Evolutionary conservation across 75 land plant genomes (phyloP), one percentile per base, ranked within the genome.

Genomic region (Selaginella tamariscina): DNA sequence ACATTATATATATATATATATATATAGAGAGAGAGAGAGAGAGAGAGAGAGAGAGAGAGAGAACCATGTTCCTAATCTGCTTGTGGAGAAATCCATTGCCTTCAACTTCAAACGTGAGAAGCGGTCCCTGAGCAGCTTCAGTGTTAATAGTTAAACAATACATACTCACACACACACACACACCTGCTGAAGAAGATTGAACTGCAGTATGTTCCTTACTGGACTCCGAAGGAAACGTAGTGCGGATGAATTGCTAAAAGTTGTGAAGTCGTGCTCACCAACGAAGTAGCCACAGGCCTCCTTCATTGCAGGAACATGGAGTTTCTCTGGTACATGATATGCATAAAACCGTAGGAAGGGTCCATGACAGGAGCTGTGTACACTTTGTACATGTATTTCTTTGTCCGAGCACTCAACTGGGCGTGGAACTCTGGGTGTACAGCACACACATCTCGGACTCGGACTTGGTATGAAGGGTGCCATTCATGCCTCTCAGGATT

Each of bases 61-160:
- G 54, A 67, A 91, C 97, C 97, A 91, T 91, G 76, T 88, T 88
- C 31, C 97, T 75, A 28, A 88, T 88, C 84, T 91, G 97, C 72
- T 85, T 84, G 75, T 85, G 85, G 29, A 88, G 69, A 73, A 91
- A 91, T 44, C 88, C 92, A n/a, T 84, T 80, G 2, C 92, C 89
- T 73, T 91, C 92, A 64, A 91, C 82, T 71, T 91, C 93, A 69
- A 91, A 74, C 73, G 76, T 78, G 55, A 88, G 64, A 56, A 77
- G 68, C 65, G 74, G 67, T 69, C 77, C 89, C 95, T 89, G 77
- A 13, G 66, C 33, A 64, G 69, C 1, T 64, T 63, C 21, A 70
- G 0, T 67, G 20, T 13, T 28, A 5, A 31, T 21, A 9, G 11
- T 39, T 39, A 15, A 39, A 15, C 49, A 39, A 39, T n/a, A n/a